Evolutionary conservation across 2,329 filamentous ascomycete species (phyloP).

Genomic region (Calonectria leucothoes): DNA sequence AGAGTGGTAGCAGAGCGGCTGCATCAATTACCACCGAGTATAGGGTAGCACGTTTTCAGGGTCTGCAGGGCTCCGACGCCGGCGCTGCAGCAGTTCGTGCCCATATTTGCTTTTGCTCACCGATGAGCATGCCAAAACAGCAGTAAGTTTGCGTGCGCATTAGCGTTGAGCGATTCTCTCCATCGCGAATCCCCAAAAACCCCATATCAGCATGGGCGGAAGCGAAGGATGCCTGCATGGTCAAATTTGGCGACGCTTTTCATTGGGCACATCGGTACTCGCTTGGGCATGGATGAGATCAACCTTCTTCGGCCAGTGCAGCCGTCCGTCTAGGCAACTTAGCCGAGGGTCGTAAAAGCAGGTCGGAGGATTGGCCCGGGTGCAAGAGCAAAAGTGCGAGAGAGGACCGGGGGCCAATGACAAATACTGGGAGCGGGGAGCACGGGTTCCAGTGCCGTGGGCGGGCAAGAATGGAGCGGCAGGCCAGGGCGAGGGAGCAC

Average conservation of each 20-base stretch:
- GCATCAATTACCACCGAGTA: too few species aligned
- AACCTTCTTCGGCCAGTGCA: neutral
- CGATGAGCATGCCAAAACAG: neutral
- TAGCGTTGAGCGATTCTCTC: neutral
- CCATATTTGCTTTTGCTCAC: neutral
- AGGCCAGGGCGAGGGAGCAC: neutral
- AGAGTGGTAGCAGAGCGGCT: neutral
- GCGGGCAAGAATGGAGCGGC: neutral
- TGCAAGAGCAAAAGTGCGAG: neutral
- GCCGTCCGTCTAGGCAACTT: constrained; percentile 2
- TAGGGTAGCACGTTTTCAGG: neutral
- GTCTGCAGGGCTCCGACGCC: neutral
- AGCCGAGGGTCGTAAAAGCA: neutral
- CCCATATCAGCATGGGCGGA: neutral
- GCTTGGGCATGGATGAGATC: neutral
- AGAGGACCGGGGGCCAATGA: neutral
- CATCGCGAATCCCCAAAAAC: neutral
- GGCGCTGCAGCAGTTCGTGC: neutral
- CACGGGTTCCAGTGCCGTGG: neutral
- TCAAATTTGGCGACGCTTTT: neutral
- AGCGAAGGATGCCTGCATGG: neutral
- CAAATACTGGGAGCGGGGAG: constrained; percentile 11
- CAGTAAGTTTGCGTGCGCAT: neutral
- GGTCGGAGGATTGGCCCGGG: neutral
- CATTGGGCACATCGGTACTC: neutral